Conservation (phyloP, 2,329 filamentous ascomycete genomes). For the Tolypocladium pustulatum region DNA sequence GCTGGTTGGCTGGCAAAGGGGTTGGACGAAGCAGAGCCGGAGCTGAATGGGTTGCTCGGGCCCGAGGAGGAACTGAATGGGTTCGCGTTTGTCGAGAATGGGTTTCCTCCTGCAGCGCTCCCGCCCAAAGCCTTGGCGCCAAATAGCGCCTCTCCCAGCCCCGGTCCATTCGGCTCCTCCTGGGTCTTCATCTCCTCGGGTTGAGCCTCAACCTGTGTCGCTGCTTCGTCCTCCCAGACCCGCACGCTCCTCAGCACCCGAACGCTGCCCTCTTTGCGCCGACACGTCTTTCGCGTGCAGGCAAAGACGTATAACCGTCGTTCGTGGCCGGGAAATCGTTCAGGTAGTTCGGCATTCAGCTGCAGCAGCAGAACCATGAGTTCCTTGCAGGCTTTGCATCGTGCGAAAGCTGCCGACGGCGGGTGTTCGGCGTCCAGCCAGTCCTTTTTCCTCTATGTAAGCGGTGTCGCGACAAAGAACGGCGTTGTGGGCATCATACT, state of each 20-base stretch:
- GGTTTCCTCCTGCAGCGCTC: conserved; percentile 36
- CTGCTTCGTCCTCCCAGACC: conserved; percentile 31
- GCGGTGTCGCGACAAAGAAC: neutral
- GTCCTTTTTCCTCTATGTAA: conserved; percentile 39
- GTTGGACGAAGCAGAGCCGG: conserved; percentile 11
- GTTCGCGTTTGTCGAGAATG: conserved; percentile 46
- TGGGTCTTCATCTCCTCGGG: conserved; percentile 19
- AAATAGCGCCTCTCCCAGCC: conserved; percentile 59
- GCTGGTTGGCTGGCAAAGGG: conserved; percentile 20
- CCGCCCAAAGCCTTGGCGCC: conserved; percentile 44
- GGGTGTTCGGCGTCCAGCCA: conserved; percentile 68
- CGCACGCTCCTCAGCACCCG: conserved; percentile 62
- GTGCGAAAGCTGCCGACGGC: conserved; percentile 66
- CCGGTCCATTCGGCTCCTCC: conserved; percentile 24
- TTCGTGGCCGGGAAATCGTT: conserved; percentile 78
- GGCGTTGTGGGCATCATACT: conserved; percentile 40
- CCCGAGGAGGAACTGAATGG: conserved; percentile 29
- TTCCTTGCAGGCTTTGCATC: conserved; percentile 79
- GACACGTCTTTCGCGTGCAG: conserved; percentile 68
- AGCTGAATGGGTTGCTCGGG: conserved; percentile 19
- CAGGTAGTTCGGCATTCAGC: conserved; percentile 81
- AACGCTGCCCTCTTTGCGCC: conserved; percentile 73
- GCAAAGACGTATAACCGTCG: conserved; percentile 78
- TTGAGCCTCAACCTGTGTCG: conserved; percentile 13
- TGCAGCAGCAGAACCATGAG: conserved; percentile 80